A percentile compares a stretch with the other conserved stretches of the same genome.
phyloP scores from a whole-genome alignment of 805 yeast genomes.

The Ascoidea tarda region DNA sequence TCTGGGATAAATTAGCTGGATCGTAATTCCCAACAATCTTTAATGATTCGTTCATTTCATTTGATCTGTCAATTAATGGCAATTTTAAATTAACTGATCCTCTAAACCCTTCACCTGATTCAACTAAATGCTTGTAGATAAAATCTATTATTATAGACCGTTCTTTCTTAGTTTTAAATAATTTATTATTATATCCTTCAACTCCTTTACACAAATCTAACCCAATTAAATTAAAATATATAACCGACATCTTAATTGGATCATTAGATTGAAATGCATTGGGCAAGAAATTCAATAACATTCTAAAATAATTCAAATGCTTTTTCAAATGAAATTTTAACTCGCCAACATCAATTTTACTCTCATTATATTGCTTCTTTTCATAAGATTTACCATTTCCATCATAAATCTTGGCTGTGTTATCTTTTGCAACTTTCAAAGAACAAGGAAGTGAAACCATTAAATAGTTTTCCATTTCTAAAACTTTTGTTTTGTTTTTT shows the following conservation, averaged over 20 bases:
- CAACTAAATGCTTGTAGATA: constrained; percentile 34
- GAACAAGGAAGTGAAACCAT: too few species aligned
- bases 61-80: neutral
- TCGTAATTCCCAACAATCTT: constrained; percentile 26
- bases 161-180: constrained; percentile 17
- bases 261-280: constrained; percentile 45
- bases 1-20: constrained; percentile 55
- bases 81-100: constrained; percentile 36
- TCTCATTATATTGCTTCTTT: too few species aligned
- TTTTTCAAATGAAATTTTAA: constrained; percentile 9
- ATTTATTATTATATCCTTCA: constrained; percentile 13
- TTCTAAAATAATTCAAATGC: constrained; percentile 28
- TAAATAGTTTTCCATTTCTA: too few species aligned
- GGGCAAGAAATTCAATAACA: constrained; percentile 43
- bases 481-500: too few species aligned
- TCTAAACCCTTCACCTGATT: constrained; percentile 35
- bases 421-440: too few species aligned
- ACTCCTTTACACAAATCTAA: constrained; percentile 30
- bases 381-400: too few species aligned
- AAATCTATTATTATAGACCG: constrained; percentile 21
- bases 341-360: neutral
- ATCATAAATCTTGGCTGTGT: too few species aligned
- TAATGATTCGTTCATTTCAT: neutral
- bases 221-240: constrained; percentile 57
- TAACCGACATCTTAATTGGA: constrained; percentile 52